Evolutionary conservation across 148 eudicot genomes (phyloP).

Genomic region (Vaccinium myrtillus): DNA sequence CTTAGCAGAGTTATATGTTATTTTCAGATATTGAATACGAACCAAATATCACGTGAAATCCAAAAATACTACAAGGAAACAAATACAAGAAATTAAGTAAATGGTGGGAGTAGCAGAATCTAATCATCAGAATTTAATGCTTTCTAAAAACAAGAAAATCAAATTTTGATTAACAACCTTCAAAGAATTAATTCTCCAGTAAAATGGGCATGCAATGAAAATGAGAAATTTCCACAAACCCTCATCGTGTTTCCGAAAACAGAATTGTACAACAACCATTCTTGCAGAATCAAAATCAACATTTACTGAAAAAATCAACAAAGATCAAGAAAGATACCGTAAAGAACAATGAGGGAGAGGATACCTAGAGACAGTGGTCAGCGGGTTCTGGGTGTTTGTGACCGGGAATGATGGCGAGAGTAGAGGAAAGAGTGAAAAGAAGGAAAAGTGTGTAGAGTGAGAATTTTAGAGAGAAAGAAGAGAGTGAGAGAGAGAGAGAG

Average conservation of each 20-base stretch:
- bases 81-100: neutral
- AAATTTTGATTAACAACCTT: neutral
- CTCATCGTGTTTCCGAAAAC: neutral
- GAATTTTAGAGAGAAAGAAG: constrained; percentile 8
- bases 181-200: neutral
- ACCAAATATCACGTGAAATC: neutral
- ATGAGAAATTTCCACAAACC: neutral
- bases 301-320: neutral
- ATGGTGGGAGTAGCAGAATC: neutral
- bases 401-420: constrained; percentile 23
- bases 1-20: neutral
- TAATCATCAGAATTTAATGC: neutral
- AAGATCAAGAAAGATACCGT: neutral
- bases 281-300: constrained; percentile 9
- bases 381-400: constrained; percentile 11
- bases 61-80: too few relatives aligned
- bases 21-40: neutral
- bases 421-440: constrained; percentile 16
- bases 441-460: constrained; percentile 2
- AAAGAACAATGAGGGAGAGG: constrained; percentile 3
- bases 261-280: neutral
- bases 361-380: neutral
- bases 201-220: neutral
- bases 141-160: neutral
- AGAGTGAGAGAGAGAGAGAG: constrained; percentile 16